Conservation (phyloP, 1,284 basidiomycete species). For the Cryptococcus amylolentus region DNA sequence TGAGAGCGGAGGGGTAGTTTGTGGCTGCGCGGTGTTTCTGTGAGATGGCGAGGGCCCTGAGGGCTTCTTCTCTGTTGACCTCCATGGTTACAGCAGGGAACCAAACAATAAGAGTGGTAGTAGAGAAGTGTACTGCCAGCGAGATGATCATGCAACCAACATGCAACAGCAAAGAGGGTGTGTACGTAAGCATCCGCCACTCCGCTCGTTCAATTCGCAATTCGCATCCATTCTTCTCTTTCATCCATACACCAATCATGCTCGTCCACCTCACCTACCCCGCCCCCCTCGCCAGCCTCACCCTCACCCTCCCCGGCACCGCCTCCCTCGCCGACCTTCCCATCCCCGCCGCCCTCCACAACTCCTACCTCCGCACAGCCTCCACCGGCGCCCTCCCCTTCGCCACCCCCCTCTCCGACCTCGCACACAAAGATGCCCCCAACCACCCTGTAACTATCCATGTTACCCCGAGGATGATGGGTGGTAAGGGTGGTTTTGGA, state of each 20-base stretch:
- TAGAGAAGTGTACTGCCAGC: neutral
- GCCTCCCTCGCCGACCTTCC: slow-evolving; percentile 19
- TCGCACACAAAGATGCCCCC: slow-evolving; percentile 13
- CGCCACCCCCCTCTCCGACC: slow-evolving; percentile 16
- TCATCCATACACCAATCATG: slow-evolving; percentile 15
- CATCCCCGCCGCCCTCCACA: slow-evolving; percentile 10
- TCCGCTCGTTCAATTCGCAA: neutral
- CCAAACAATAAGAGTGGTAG: neutral
- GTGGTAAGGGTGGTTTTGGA: slow-evolving; percentile 97
- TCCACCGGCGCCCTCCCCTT: slow-evolving; percentile 21
- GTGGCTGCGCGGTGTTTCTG: slow-evolving; percentile 67
- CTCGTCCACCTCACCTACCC: slow-evolving; percentile 38
- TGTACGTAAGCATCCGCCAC: neutral
- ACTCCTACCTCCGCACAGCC: slow-evolving; percentile 37
- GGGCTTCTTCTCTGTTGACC: slow-evolving; percentile 83
- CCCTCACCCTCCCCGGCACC: slow-evolving; percentile 19
- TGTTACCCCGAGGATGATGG: slow-evolving; percentile 58
- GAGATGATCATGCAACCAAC: too few relatives aligned
- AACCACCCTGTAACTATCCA: slow-evolving; percentile 35
- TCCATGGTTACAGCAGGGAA: slow-evolving; percentile 58
- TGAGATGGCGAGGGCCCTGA: slow-evolving; percentile 73
- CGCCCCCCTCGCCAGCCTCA: slow-evolving; percentile 24
- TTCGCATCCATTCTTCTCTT: neutral
- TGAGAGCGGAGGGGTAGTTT: slow-evolving; percentile 73
- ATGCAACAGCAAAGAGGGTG: too few relatives aligned